Percentiles rank a stretch among this genome's conserved stretches.
phyloP scores from a whole-genome alignment of 805 yeast species.

The Isabelozyma rhagii region DNA sequence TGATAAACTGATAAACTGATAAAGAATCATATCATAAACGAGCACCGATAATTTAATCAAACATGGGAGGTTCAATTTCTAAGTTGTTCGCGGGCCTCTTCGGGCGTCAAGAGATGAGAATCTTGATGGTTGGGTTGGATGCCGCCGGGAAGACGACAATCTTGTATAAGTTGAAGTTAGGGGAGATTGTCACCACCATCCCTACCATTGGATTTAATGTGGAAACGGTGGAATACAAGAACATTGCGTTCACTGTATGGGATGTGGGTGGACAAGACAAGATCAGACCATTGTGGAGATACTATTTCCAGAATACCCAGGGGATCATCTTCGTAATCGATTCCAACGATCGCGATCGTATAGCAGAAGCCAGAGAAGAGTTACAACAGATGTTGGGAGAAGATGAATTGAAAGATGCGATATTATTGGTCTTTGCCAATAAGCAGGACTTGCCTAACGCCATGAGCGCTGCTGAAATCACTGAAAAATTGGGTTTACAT shows the following conservation, averaged over 20 bases:
- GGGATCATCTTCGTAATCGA: conserved; percentile 42
- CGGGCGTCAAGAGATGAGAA: conserved; percentile 43
- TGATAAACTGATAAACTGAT: too few relatives aligned
- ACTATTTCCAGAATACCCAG: conserved; percentile 42
- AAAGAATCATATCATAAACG: background rate
- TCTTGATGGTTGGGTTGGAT: conserved; percentile 43
- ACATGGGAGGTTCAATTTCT: conserved; percentile 39
- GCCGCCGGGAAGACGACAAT: conserved; percentile 44
- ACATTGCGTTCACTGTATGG: conserved; percentile 43
- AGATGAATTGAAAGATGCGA: conserved; percentile 41
- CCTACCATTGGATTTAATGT: conserved; percentile 44
- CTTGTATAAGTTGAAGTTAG: conserved; percentile 41
- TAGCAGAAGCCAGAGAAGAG: conserved; percentile 41
- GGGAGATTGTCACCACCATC: conserved; percentile 41
- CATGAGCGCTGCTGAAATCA: conserved; percentile 43
- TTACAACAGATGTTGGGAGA: conserved; percentile 43
- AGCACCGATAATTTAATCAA: background rate
- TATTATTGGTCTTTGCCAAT: conserved; percentile 39
- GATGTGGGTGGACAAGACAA: conserved; percentile 45
- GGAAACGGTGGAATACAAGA: conserved; percentile 42
- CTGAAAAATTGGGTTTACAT: conserved; percentile 42
- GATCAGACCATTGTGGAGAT: conserved; percentile 43
- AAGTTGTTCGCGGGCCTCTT: conserved; percentile 39
- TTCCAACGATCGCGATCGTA: conserved; percentile 43
- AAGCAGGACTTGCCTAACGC: conserved; percentile 45